Percentiles rank a stretch among this genome's conserved stretches.
These are phyloP conservation scores for Teratosphaeria epicoccoides DNA, from an alignment of 2,329 filamentous ascomycete species.

Conservation along the genomic window DNA sequence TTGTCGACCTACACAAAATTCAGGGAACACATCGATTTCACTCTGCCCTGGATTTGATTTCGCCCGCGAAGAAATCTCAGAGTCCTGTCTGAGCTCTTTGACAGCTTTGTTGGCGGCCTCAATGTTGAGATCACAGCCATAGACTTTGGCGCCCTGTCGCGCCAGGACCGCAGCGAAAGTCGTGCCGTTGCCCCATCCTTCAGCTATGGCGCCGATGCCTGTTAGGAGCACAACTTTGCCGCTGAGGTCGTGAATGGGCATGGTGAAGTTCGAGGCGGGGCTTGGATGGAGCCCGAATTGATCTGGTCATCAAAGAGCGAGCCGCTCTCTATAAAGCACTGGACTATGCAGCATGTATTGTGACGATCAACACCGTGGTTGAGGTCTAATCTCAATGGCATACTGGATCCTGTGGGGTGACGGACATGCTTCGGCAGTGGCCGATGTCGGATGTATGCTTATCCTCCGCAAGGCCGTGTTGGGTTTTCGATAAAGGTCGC, in stretches of 20 bases:
- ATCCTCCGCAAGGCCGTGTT: too few species aligned
- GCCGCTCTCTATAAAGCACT: too few species aligned
- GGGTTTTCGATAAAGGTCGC: too few species aligned
- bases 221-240: conserved; percentile 38
- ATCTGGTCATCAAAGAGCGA: too few species aligned
- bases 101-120: conserved; percentile 17
- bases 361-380: too few species aligned
- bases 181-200: conserved; percentile 34
- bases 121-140: conserved; percentile 40
- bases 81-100: conserved; percentile 15
- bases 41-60: conserved; percentile 6
- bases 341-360: not conserved
- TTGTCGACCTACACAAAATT: conserved; percentile 12
- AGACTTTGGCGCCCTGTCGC: conserved; percentile 39
- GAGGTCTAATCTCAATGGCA: not conserved
- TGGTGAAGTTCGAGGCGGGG: not conserved
- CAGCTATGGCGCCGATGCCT: conserved; percentile 34
- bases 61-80: conserved; percentile 11
- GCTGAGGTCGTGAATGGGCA: conserved; percentile 13
- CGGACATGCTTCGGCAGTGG: not conserved
- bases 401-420: not conserved
- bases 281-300: not conserved
- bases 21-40: conserved; percentile 14
- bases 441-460: not conserved
- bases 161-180: conserved; percentile 39